phyloP scores from a whole-genome alignment of 2,329 filamentous ascomycete species.

The Chaetomium sp. region DNA sequence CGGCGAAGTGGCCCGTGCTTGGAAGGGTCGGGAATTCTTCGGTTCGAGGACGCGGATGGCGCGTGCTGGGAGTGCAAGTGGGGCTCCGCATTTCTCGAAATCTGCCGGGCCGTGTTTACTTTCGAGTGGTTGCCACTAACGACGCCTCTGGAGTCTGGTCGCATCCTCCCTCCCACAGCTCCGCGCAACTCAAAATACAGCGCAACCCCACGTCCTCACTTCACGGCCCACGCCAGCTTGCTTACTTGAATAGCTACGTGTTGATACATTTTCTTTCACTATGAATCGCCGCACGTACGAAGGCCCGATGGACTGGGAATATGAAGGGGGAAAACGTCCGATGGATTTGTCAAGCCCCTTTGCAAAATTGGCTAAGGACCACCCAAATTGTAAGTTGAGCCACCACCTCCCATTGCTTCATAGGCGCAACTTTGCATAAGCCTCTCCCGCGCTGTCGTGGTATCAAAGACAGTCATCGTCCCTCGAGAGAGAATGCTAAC shows the following conservation, averaged over 20 bases:
- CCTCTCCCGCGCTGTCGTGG: background rate
- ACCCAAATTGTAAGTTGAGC: slow-evolving; percentile 36
- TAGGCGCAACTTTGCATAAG: background rate
- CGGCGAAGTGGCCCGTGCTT: background rate
- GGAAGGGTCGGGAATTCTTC: background rate
- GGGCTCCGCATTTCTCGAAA: slow-evolving; percentile 13
- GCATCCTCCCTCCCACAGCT: slow-evolving; percentile 1
- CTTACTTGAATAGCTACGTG: background rate
- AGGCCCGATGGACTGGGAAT: slow-evolving; percentile 62
- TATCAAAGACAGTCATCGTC: background rate
- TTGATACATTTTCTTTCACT: slow-evolving; percentile 1
- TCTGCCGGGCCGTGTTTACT: slow-evolving; percentile 23
- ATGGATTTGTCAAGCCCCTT: slow-evolving; percentile 58
- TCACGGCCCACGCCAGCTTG: background rate
- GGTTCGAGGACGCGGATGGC: too few species aligned
- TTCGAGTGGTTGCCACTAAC: slow-evolving; percentile 27
- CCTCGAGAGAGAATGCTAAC: slow-evolving; percentile 5
- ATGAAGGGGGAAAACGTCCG: slow-evolving; percentile 46
- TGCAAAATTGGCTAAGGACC: slow-evolving; percentile 42
- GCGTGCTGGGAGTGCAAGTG: background rate
- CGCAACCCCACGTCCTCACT: background rate
- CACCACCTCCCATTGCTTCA: background rate
- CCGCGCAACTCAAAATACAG: background rate
- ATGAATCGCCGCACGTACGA: slow-evolving; percentile 54
- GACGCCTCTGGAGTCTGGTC: slow-evolving; percentile 15